phyloP scores from a whole-genome alignment of 495 filamentous ascomycete genomes.

The Sabuloglossum arenarium region DNA sequence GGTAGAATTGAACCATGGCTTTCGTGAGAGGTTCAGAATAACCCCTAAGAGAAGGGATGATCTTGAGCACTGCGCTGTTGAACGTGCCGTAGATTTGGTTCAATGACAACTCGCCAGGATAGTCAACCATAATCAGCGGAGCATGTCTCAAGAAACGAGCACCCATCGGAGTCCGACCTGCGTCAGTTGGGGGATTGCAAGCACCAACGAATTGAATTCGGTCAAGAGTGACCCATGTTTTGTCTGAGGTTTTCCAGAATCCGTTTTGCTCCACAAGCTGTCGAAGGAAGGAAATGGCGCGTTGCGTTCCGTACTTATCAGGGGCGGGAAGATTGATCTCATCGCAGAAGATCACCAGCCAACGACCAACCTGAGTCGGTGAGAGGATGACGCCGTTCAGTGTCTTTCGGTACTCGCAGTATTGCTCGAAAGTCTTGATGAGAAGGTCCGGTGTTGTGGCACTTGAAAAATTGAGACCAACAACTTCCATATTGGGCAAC shows the following conservation, averaged over 20 bases:
- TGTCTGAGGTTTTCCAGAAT: constrained; percentile 94
- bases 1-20: constrained; percentile 92
- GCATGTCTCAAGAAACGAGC: constrained; percentile 85
- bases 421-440: constrained; percentile 98
- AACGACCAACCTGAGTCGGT: constrained; percentile 87
- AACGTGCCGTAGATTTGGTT: constrained; percentile 97
- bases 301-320: constrained; percentile 92
- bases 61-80: constrained; percentile 90
- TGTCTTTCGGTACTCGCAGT: constrained; percentile 98
- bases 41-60: constrained; percentile 82
- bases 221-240: constrained; percentile 93
- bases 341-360: constrained; percentile 97
- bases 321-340: constrained; percentile 98
- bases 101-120: constrained; percentile 85
- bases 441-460: constrained; percentile 93
- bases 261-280: constrained; percentile 97
- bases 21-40: constrained; percentile 88
- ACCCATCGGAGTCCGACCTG: constrained; percentile 84
- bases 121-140: constrained; percentile 96
- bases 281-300: constrained; percentile 88
- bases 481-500: constrained; percentile 94
- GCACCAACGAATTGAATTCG: constrained; percentile 97
- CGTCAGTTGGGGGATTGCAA: constrained; percentile 98
- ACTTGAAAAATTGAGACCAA: constrained; percentile 97
- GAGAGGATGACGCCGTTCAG: constrained; percentile 90